phyloP scores from a whole-genome alignment of 2,329 filamentous ascomycete genomes.

The Pleomassaria siparia region DNA sequence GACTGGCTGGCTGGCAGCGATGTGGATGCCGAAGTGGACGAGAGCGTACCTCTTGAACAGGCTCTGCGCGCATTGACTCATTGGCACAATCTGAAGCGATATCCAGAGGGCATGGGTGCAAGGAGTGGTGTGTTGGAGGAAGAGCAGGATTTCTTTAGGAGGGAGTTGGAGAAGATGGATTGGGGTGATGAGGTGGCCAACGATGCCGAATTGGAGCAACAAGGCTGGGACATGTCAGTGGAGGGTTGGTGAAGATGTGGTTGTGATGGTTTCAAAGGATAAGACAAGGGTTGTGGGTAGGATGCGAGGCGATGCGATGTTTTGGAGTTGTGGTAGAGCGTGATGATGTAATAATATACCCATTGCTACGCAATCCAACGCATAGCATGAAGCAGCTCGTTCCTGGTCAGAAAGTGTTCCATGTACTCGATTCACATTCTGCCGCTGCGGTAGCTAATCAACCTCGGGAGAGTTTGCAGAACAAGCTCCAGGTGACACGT shows the following conservation, averaged over 20 bases:
- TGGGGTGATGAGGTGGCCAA: slow-evolving; percentile 34
- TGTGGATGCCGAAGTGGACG: slow-evolving; percentile 90
- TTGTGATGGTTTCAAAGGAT: no score
- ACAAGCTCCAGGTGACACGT: no score
- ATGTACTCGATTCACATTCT: no score
- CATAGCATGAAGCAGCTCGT: no score
- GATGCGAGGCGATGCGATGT: no score
- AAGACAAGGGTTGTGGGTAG: no score
- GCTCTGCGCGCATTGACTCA: slow-evolving; percentile 85
- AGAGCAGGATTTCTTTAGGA: slow-evolving; percentile 52
- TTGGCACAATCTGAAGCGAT: slow-evolving; percentile 86
- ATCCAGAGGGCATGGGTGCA: slow-evolving; percentile 73
- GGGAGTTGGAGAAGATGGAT: slow-evolving; percentile 55
- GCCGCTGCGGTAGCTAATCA: no score
- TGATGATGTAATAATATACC: no score
- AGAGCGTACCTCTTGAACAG: slow-evolving; percentile 88
- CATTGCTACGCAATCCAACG: no score
- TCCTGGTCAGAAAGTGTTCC: no score
- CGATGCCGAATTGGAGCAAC: slow-evolving; percentile 16
- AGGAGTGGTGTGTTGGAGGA: slow-evolving; percentile 43
- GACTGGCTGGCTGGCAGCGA: slow-evolving; percentile 93
- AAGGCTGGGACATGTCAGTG: slow-evolving; percentile 12
- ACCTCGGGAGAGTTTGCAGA: no score
- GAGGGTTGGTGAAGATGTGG: slow-evolving; percentile 12
- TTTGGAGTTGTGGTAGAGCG: no score